A percentile compares a stretch with the other conserved stretches of the same genome.
phyloP scores from a whole-genome alignment of 768 basidiomycete species.

The Lyophyllum decastes region DNA sequence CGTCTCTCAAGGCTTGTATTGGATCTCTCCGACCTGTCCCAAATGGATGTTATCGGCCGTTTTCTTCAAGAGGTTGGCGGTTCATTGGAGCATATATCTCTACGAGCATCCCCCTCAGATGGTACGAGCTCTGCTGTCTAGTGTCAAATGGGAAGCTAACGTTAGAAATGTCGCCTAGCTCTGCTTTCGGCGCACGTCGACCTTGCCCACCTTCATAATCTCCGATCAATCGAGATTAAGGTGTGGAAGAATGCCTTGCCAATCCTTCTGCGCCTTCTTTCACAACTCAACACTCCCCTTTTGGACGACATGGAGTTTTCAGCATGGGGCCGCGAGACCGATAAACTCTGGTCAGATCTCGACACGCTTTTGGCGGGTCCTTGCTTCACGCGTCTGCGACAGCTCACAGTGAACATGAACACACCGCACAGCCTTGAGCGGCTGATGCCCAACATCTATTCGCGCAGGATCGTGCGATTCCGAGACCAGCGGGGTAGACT shows the following conservation, averaged over 20 bases:
- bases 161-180: not conserved
- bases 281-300: not conserved
- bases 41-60: not conserved
- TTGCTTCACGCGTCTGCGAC: not conserved
- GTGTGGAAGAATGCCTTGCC: not conserved
- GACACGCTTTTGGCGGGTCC: not conserved
- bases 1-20: not conserved
- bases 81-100: not conserved
- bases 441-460: no score
- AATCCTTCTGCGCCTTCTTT: not conserved
- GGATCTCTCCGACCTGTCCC: not conserved
- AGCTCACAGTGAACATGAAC: conserved; percentile 1
- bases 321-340: not conserved
- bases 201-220: not conserved
- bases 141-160: not conserved
- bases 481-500: no score
- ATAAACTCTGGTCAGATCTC: not conserved
- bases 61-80: not conserved
- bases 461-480: no score
- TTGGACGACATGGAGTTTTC: conserved; percentile 1
- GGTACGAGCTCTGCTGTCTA: not conserved
- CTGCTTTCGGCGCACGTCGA: not conserved
- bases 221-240: not conserved
- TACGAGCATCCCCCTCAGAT: not conserved
- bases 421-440: no score